Conservation (phyloP, 169 alveolate species). For the Cryptosporidium andersoni region DNA sequence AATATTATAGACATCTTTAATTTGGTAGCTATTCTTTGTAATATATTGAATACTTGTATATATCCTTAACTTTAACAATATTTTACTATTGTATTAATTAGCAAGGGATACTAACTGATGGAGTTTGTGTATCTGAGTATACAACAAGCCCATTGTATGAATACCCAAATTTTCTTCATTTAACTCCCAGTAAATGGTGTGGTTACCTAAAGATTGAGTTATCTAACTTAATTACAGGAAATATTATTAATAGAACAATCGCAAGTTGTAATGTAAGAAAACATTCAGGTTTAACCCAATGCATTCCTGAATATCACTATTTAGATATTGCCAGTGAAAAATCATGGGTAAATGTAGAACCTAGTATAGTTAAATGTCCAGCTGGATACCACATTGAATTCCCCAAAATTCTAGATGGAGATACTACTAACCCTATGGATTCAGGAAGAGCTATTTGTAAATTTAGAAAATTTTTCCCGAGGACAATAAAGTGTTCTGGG, state of each 20-base stretch:
- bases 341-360: conserved; percentile 49
- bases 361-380: conserved; percentile 52
- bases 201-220: conserved; percentile 37
- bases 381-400: conserved; percentile 20
- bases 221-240: conserved; percentile 22
- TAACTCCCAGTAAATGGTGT: conserved; percentile 68
- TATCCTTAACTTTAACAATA: background rate
- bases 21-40: background rate
- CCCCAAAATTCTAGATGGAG: conserved; percentile 21
- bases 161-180: conserved; percentile 26
- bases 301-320: conserved; percentile 12
- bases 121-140: conserved; percentile 49
- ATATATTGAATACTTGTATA: background rate
- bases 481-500: conserved; percentile 38
- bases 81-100: background rate
- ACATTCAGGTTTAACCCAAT: conserved; percentile 15
- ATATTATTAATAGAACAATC: conserved; percentile 60
- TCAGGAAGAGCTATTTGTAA: conserved; percentile 31
- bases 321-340: conserved; percentile 30
- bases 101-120: conserved; percentile 44
- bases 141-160: conserved; percentile 46
- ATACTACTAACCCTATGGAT: conserved; percentile 1
- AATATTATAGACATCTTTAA: background rate
- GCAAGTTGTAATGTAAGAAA: conserved; percentile 48
- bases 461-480: conserved; percentile 37